Evolutionary conservation across 345 rosid genomes (phyloP).

Genomic region (Boechera retrofracta): DNA sequence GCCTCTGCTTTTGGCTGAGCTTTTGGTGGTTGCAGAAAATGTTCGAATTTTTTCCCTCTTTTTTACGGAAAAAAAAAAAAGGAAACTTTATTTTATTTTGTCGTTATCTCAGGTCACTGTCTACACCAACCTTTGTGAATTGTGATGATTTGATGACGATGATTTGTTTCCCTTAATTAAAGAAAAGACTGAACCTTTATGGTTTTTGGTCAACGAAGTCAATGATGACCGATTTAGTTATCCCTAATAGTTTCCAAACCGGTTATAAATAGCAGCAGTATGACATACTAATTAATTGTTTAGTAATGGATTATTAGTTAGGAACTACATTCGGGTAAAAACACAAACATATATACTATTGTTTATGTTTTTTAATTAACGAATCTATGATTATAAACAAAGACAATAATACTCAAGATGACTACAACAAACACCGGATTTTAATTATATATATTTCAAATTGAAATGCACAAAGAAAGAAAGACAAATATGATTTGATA

Average conservation of each 20-base stretch:
- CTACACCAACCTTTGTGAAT: conserved; percentile 38
- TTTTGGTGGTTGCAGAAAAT: conserved; percentile 51
- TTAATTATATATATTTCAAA: conserved; percentile 30
- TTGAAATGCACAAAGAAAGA: conserved; percentile 20
- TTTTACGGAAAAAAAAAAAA: neutral
- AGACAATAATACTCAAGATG: conserved; percentile 14
- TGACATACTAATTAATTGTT: too few relatives aligned
- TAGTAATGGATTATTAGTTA: too few relatives aligned
- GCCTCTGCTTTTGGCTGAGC: conserved; percentile 49
- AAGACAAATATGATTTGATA: neutral
- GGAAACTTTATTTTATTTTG: neutral
- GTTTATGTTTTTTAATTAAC: neutral
- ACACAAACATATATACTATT: too few relatives aligned
- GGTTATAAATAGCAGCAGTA: neutral
- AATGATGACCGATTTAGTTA: conserved; percentile 5
- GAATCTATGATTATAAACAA: neutral
- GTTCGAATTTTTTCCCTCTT: conserved; percentile 33
- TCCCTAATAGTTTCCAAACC: neutral
- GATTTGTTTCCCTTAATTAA: conserved; percentile 5
- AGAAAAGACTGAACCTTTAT: conserved; percentile 3
- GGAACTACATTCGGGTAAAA: too few relatives aligned
- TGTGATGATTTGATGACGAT: conserved; percentile 23
- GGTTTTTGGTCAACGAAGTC: conserved; percentile 24
- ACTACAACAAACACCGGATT: conserved; percentile 15
- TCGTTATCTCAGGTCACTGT: conserved; percentile 32